Base-by-base conservation (phyloP, 2,329 filamentous ascomycete genomes). In the Thelonectria discophora region DNA sequence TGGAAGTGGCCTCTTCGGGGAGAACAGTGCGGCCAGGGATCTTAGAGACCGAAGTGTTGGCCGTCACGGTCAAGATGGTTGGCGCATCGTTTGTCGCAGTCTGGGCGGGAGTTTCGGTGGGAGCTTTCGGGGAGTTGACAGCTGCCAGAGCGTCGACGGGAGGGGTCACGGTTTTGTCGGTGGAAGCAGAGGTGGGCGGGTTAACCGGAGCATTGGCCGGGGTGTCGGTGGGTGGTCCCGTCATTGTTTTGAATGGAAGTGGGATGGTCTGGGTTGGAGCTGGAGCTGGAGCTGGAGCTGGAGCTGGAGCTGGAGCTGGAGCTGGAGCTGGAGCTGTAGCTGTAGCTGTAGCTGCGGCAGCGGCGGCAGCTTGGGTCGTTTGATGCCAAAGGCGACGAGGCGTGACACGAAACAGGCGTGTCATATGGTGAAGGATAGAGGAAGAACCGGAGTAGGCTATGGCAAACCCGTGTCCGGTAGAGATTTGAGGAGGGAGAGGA, bases 1-100 rank as follows among this genome's bases (percentile, higher is more conserved):
- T 81, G 20, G 74, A 68, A n/a, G 73, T 67, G 27, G 80, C 81
- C 30, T 81, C 79, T 2, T 80, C 76, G 8, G 81, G 79, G 24
- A 77, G 70, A 45, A 74, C 68, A 37, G 72, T 69, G 20, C 76
- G 69, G 40, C 73, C 74, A 4, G 74, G 66, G 17, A 78, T 73
- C 62, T 76, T 78, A 37, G 73, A 69, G 55, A 81, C 77, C 24
- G 66, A 49, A 7, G 66, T 58, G 15, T 64, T 49, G 47, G 63
- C 64, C 52, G 67, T 46, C 58, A 69, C 65, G 53, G 67, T 69
- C 43, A 68, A 49, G n/a, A 64, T 63, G 15, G 50, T 34, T 11
- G 48, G 50, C 15, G 58, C 37, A 46, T 61, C 53, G 5, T 30
- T 30, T 15, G 27, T 45, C 21, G 49, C 51, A 13, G n/a, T 54